phyloP scores from a whole-genome alignment of 495 filamentous ascomycete genomes.

The Astrothelium subdiscretum region DNA sequence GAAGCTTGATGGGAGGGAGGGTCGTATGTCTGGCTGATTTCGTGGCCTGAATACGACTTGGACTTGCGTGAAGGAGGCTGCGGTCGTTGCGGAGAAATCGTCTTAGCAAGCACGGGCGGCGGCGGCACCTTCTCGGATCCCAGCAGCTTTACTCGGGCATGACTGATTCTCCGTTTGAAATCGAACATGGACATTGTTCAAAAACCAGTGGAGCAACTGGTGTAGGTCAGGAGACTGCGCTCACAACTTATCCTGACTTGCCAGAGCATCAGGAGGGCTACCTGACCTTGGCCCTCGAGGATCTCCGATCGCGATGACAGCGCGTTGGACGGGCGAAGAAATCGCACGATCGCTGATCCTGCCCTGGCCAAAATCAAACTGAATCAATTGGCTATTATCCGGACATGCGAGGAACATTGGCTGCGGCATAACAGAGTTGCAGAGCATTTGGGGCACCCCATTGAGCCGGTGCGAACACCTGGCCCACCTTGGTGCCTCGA shows the following conservation, averaged over 20 bases:
- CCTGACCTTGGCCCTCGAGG: not conserved
- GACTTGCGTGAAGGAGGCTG: not conserved
- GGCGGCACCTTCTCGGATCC: not conserved
- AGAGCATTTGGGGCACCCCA: not conserved
- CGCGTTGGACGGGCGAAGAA: not conserved
- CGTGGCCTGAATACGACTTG: not conserved
- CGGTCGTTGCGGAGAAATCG: not conserved
- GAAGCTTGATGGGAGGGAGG: not conserved
- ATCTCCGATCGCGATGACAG: slow-evolving; percentile 1
- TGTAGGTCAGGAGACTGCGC: not conserved
- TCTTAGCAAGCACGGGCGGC: not conserved
- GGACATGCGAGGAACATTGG: not conserved
- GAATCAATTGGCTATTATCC: not conserved
- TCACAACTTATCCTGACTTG: too few species aligned
- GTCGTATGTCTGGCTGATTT: not conserved
- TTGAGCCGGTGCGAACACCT: not conserved
- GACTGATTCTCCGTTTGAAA: not conserved
- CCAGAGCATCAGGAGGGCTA: not conserved
- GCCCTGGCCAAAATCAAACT: not conserved
- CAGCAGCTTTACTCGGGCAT: not conserved
- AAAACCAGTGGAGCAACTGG: not conserved
- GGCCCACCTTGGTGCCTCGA: too few species aligned
- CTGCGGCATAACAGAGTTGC: not conserved
- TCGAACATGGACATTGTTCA: not conserved
- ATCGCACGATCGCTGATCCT: not conserved